Conservation (phyloP, 495 filamentous ascomycete genomes). For the Aspergillus bertholletiae region DNA sequence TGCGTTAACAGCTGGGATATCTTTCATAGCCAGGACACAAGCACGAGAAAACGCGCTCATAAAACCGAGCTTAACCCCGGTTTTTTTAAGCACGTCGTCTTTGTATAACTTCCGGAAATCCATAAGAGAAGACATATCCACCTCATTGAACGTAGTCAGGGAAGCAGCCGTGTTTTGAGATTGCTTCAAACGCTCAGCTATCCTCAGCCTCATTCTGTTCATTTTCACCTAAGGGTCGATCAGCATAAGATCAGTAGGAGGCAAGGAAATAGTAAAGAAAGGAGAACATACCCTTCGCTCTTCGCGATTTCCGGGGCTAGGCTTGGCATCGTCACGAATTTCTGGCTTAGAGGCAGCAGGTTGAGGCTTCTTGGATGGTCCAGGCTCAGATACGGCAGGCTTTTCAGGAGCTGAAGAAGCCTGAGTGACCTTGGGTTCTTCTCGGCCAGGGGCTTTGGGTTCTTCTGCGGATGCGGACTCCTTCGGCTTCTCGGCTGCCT, state of each 20-base stretch:
- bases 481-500: conserved; percentile 40
- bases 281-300: conserved; percentile 74
- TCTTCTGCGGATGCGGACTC: conserved; percentile 27
- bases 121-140: conserved; percentile 98
- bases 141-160: conserved; percentile 97
- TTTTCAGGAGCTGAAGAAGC: conserved; percentile 22
- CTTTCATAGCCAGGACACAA: conserved; percentile 87
- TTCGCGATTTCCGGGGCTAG: conserved; percentile 69
- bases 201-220: conserved; percentile 98
- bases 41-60: conserved; percentile 97
- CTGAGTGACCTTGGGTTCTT: conserved; percentile 40
- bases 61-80: conserved; percentile 95
- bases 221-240: conserved; percentile 76
- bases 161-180: conserved; percentile 98
- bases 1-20: conserved; percentile 93
- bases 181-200: conserved; percentile 96
- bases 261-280: not conserved
- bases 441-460: conserved; percentile 32
- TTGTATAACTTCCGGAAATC: conserved; percentile 96
- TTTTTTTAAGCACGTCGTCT: conserved; percentile 92
- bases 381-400: conserved; percentile 30
- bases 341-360: conserved; percentile 29
- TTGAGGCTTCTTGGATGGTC: conserved; percentile 40
- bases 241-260: conserved; percentile 1
- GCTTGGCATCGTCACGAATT: conserved; percentile 19